These are phyloP conservation scores for Hippophae gyantsensis DNA, from an alignment of 306 rosid species.

Conservation along the genomic window DNA sequence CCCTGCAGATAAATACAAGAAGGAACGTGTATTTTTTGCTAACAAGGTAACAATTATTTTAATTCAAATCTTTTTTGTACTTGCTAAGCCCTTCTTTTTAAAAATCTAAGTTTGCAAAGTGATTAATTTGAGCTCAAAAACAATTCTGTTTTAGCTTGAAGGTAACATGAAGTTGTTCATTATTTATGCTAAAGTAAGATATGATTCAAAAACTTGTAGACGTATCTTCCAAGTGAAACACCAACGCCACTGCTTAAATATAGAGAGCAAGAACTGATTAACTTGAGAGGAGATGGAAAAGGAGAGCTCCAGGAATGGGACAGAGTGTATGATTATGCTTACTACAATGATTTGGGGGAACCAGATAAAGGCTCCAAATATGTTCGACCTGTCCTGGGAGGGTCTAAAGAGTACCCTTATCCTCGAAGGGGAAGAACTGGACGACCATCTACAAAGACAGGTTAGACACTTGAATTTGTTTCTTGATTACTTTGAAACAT, in stretches of 20 bases:
- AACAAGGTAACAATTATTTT: conserved; percentile 42
- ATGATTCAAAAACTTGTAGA: conserved; percentile 27
- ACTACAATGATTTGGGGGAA: conserved; percentile 54
- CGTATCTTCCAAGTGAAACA: conserved; percentile 59
- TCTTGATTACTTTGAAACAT: not conserved
- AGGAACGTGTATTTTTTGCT: conserved; percentile 62
- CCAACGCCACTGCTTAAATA: conserved; percentile 46
- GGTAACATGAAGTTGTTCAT: not conserved
- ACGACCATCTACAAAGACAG: conserved; percentile 39
- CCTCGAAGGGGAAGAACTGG: conserved; percentile 83
- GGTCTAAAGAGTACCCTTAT: conserved; percentile 61
- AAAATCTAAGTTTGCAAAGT: too few relatives aligned
- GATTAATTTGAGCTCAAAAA: too few relatives aligned
- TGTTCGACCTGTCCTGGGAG: conserved; percentile 73
- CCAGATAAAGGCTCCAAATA: conserved; percentile 40
- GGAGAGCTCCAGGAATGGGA: conserved; percentile 59
- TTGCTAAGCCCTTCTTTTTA: too few relatives aligned
- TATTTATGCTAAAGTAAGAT: not conserved
- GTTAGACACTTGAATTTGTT: conserved; percentile 22
- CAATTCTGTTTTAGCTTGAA: not conserved
- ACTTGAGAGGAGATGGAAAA: conserved; percentile 58
- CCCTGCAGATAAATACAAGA: conserved; percentile 44
- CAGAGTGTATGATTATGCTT: conserved; percentile 71
- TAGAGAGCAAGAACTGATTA: conserved; percentile 57
- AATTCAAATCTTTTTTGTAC: too few relatives aligned